Conservation (phyloP, 2,329 filamentous ascomycete species). For the Colletotrichum viniferum region DNA sequence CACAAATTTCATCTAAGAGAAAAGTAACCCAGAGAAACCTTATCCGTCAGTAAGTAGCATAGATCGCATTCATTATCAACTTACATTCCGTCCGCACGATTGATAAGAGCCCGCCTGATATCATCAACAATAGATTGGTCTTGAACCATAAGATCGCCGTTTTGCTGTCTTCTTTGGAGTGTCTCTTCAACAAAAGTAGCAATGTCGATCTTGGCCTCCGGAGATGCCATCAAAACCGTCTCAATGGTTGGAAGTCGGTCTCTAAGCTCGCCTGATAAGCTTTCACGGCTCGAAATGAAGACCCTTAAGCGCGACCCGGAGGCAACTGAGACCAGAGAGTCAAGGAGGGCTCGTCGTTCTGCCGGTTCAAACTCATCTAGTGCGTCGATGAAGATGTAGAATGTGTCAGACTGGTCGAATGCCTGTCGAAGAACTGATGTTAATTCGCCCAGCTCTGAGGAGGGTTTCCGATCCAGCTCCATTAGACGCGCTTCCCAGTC, state of each 20-base stretch:
- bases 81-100: background rate
- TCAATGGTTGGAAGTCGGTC: background rate
- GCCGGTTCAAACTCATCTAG: background rate
- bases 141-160: background rate
- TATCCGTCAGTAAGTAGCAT: background rate
- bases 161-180: background rate
- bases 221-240: background rate
- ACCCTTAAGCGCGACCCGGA: background rate
- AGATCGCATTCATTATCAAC: background rate
- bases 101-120: background rate
- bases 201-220: background rate
- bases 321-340: background rate
- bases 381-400: background rate
- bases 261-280: background rate
- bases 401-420: background rate
- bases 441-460: background rate
- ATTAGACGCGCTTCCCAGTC: fast-evolving
- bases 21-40: background rate
- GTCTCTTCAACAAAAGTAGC: background rate
- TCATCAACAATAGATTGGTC: background rate
- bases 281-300: background rate
- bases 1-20: background rate
- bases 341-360: background rate
- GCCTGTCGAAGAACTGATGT: background rate
- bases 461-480: background rate